phyloP scores from a whole-genome alignment of 768 basidiomycete genomes.

The Boletellus ananiceps region DNA sequence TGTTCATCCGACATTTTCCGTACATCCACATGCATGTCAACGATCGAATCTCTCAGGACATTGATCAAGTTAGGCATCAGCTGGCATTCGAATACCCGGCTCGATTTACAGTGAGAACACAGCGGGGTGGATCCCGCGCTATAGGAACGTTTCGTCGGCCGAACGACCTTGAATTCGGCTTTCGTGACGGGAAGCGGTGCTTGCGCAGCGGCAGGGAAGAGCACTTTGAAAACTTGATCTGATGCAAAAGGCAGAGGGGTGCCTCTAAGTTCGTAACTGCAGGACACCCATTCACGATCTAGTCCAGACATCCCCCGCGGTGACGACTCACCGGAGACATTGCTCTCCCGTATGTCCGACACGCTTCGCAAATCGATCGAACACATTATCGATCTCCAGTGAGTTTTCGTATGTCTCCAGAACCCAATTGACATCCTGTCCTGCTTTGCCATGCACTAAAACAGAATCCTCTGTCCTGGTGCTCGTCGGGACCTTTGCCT shows the following conservation, averaged over 20 bases:
- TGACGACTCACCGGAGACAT: conserved; percentile 64
- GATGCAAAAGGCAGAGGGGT: conserved; percentile 82
- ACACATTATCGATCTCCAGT: conserved; percentile 74
- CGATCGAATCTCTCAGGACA: conserved; percentile 43
- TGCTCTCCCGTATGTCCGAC: conserved; percentile 72
- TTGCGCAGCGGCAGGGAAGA: conserved; percentile 62
- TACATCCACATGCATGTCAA: conserved; percentile 19
- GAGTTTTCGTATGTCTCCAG: conserved; percentile 81
- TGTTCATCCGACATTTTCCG: conserved; percentile 59
- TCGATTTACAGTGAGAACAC: conserved; percentile 64
- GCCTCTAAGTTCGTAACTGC: conserved; percentile 84
- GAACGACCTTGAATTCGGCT: conserved; percentile 52
- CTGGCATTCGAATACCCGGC: conserved; percentile 86
- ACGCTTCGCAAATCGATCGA: conserved; percentile 78
- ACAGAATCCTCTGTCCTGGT: conserved; percentile 39
- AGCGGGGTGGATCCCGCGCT: conserved; percentile 48
- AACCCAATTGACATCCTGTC: conserved; percentile 53
- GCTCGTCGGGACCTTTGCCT: conserved; percentile 41
- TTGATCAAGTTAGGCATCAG: conserved; percentile 93
- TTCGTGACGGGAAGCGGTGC: conserved; percentile 53
- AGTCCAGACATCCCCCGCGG: background rate
- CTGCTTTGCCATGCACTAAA: conserved; percentile 37
- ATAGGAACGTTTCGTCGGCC: conserved; percentile 48
- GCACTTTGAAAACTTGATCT: conserved; percentile 61
- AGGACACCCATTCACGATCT: background rate